Percentiles rank a stretch among this genome's conserved stretches.
Evolutionary conservation across 345 rosid genomes (phyloP).

Genomic region (Ceriops decandra): DNA sequence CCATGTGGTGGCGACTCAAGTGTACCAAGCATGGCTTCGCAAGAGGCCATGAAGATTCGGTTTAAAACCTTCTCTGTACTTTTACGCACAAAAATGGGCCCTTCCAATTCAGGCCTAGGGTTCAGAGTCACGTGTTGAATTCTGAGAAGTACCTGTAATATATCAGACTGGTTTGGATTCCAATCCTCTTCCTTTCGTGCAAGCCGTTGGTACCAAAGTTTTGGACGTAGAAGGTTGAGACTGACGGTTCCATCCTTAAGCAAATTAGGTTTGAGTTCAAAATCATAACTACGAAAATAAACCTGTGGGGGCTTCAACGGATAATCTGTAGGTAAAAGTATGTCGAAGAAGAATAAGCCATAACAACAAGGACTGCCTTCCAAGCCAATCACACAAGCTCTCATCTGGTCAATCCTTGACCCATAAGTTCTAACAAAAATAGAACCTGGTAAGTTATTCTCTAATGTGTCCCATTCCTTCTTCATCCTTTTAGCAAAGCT

Average conservation of each 20-base stretch:
- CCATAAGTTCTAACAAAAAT: conserved; percentile 2
- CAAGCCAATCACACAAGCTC: conserved; percentile 7
- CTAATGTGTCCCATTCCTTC: conserved; percentile 2
- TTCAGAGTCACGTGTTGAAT: conserved; percentile 13
- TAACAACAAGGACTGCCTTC: conserved; percentile 18
- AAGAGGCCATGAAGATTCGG: conserved; percentile 1
- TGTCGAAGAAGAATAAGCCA: conserved; percentile 18
- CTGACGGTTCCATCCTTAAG: not conserved
- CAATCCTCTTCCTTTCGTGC: not conserved
- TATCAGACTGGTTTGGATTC: not conserved
- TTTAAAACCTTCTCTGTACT: not conserved
- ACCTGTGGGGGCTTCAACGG: not conserved
- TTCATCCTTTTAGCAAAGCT: not conserved
- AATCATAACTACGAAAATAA: not conserved
- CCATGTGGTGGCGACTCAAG: not conserved
- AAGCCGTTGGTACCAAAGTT: not conserved
- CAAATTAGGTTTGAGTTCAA: conserved; percentile 1
- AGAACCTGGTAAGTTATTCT: conserved; percentile 6
- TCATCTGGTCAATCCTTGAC: conserved; percentile 12
- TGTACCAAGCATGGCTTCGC: conserved; percentile 10
- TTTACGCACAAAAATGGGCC: not conserved
- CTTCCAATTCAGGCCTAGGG: not conserved
- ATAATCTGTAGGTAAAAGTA: conserved; percentile 1
- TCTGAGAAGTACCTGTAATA: conserved; percentile 7
- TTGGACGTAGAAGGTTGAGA: not conserved